Conservation (phyloP, 2,329 filamentous ascomycete species). For the Didymella arachidicola region DNA sequence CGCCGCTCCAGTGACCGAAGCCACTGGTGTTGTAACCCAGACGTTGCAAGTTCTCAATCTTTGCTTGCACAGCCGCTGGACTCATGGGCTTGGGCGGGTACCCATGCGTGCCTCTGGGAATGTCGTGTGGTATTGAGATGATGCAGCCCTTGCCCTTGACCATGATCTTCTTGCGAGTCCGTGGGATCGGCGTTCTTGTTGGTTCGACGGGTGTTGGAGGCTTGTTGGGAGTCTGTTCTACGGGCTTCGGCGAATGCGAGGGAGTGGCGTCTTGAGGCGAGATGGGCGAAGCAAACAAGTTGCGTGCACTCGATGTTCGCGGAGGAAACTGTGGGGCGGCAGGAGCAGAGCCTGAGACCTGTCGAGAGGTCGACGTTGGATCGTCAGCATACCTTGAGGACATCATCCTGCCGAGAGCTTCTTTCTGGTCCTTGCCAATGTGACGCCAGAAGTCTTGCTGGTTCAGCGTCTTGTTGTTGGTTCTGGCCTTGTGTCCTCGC, state of each 20-base stretch:
- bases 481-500: slow-evolving; percentile 52
- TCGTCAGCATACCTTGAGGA: slow-evolving; percentile 52
- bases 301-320: slow-evolving; percentile 27
- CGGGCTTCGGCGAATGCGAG: slow-evolving; percentile 29
- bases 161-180: slow-evolving; percentile 54
- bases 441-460: slow-evolving; percentile 60
- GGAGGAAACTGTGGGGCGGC: slow-evolving; percentile 23
- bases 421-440: slow-evolving; percentile 49
- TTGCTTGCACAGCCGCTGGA: slow-evolving; percentile 64
- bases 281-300: slow-evolving; percentile 28
- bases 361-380: slow-evolving; percentile 45
- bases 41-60: slow-evolving; percentile 71
- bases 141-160: slow-evolving; percentile 57
- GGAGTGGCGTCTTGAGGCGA: slow-evolving; percentile 30
- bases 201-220: slow-evolving; percentile 31
- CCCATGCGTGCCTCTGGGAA: slow-evolving; percentile 52
- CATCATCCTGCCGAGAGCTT: slow-evolving; percentile 52
- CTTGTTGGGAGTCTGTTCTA: slow-evolving; percentile 29
- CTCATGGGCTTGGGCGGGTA: slow-evolving; percentile 55
- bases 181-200: slow-evolving; percentile 40
- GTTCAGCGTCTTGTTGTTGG: slow-evolving; percentile 58
- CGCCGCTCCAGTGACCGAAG: slow-evolving; percentile 69
- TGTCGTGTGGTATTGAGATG: slow-evolving; percentile 55
- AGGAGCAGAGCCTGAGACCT: slow-evolving; percentile 31
- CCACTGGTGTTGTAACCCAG: slow-evolving; percentile 73